Evolutionary conservation across 2,329 filamentous ascomycete species (phyloP), one percentile per base, ranked within the genome.

Genomic region (Helminthosporium solani): DNA sequence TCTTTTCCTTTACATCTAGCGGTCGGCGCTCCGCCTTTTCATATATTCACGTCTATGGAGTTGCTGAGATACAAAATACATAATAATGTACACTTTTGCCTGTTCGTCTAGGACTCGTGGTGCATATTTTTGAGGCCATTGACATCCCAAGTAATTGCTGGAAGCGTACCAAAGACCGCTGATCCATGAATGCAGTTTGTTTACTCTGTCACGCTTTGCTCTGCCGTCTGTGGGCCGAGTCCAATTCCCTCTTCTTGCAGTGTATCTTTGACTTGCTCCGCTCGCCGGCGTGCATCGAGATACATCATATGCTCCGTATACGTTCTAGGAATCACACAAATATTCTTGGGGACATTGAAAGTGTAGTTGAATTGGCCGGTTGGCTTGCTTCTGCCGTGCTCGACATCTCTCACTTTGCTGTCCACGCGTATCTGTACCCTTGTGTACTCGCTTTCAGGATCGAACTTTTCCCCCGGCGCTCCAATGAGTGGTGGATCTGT

Each of bases 311-410:
- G 84, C 55, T 85, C 82, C 35, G 76, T 75, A 56, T 85, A 85
- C 11, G 75, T 79, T 62, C 77, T 73, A 3, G 85, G 85, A 73
- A 87, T 81, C 16, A 88, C 80, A 57, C 82, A 78, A 36, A 87
- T 75, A 56, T 85, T 79, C 58, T 77, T 80, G 44, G 83, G 79
- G 2, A 87, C 83, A 43, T 57, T 75, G 62, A 88, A 88, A 0
- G 86, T 88, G 63, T 89, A 89, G 58, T 88, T 87, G 72, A 90
- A 89, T 57, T 86, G 84, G 3, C 86, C 86, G 0, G 86, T 88
- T 2, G 84, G 79, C 60, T 82, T 84, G 19, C 82, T 80, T 39
- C 78, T 77, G 5, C 82, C 84, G 58, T 88, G 84, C 68, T 88
- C 85, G 23, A 89, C 83, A 60, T 88, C 82, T 16, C 85, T 75